Conservation (phyloP, 2,329 filamentous ascomycete species). For the Nemania bipapillata region DNA sequence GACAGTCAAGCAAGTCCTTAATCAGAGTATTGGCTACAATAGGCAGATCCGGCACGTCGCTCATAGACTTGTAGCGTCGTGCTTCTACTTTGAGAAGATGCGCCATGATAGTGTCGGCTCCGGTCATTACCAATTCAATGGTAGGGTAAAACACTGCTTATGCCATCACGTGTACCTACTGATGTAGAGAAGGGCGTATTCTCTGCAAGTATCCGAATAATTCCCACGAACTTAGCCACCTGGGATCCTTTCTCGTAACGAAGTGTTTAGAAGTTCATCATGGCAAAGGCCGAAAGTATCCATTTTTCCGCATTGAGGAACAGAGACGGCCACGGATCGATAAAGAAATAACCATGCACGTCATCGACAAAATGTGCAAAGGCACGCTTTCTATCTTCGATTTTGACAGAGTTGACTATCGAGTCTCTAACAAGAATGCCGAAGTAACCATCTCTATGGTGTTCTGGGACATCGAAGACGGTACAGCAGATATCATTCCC, state of each 20-base stretch:
- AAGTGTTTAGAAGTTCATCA: neutral
- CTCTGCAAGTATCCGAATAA: neutral
- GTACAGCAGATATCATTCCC: neutral
- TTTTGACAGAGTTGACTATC: neutral
- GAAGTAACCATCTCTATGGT: neutral
- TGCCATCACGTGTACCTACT: neutral
- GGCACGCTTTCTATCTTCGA: neutral
- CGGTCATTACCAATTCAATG: neutral
- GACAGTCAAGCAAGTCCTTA: neutral
- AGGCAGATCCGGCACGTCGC: neutral
- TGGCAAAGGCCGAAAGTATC: neutral
- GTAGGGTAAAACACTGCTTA: neutral
- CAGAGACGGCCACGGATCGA: neutral
- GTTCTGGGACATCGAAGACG: neutral
- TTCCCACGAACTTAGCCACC: neutral
- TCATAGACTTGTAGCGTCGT: neutral
- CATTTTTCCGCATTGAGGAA: neutral
- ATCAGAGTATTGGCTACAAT: neutral
- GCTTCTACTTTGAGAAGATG: neutral
- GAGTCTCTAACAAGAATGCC: neutral
- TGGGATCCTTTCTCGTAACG: neutral
- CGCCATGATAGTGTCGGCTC: neutral
- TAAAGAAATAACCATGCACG: neutral
- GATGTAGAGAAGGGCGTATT: neutral
- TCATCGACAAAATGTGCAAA: neutral